Evolutionary conservation across 2,329 filamentous ascomycete species (phyloP), one percentile per base, ranked within the genome.

Genomic region (Teratosphaeria pseudoeucalypti): DNA sequence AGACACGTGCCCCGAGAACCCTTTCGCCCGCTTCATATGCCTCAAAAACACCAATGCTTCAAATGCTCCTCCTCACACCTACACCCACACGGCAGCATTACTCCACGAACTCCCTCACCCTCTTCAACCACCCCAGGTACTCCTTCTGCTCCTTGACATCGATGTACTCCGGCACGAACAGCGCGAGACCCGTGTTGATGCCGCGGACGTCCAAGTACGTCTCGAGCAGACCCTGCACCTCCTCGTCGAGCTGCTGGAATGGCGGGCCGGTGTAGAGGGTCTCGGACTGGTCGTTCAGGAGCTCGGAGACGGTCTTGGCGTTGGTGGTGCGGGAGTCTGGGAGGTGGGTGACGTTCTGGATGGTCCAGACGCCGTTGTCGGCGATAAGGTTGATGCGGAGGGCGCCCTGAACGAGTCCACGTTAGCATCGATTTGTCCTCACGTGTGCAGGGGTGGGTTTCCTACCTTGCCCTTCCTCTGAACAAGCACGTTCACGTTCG

Each of bases 131-230:
- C 66, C 82, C 79, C 63, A 95, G 79, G 76, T 99, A 99, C 82
- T 99, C 94, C 78, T 86, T 88, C 84, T 97, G 92, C 84, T 99
- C 94, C 86, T 99, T 99, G 77, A 89, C 85, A 73, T 97, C 91
- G 71, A 97, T 92, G 79, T 96, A 99, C 75, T 97, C 92, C 43
- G 92, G 90, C 53, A 95, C 87, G 76, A 97, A 96, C 66, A 92
- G 79, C 58, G 92, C 92, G 68, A 99, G 83, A 61, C 87, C 84
- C 68, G 88, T 86, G 71, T 92, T 90, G 76, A 99, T 85, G 65
- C 92, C 94, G 68, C 94, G 85, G 82, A 96, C 94, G 76, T 96
- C 91, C 64, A 99, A 83, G 79, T 92, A 99, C 68, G 88, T 85
- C 82, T 97, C 92, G 73, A 97, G 82, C 68, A 96, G 82, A 58